These are phyloP conservation scores for Mycena vitilis DNA, from an alignment of 768 basidiomycete species.

Conservation along the genomic window DNA sequence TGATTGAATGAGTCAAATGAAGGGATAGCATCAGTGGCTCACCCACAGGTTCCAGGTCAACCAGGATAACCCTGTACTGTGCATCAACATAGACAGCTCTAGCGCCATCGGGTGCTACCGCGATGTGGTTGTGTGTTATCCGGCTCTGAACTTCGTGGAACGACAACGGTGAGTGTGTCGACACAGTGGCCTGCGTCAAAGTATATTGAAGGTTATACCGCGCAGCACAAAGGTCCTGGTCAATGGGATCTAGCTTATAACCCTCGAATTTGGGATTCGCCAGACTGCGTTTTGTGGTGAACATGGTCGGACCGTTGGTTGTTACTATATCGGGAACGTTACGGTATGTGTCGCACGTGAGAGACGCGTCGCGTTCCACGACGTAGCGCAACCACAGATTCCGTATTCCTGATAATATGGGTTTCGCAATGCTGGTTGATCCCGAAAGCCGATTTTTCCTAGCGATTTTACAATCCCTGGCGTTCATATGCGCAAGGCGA, in stretches of 20 bases:
- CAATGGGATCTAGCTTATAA: slow-evolving; percentile 76
- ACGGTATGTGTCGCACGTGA: too few relatives aligned
- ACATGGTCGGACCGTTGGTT: slow-evolving; percentile 17
- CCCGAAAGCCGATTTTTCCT: too few relatives aligned
- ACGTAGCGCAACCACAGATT: too few relatives aligned
- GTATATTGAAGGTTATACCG: slow-evolving; percentile 64
- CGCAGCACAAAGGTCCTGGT: slow-evolving; percentile 65
- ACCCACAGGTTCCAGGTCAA: slow-evolving; percentile 71
- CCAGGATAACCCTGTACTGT: slow-evolving; percentile 66
- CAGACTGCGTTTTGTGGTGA: slow-evolving; percentile 57
- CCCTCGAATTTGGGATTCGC: slow-evolving; percentile 89
- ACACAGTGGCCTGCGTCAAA: slow-evolving; percentile 70
- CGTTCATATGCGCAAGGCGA: too few relatives aligned
- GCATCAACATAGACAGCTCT: slow-evolving; percentile 77
- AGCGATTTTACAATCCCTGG: too few relatives aligned
- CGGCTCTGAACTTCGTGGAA: slow-evolving; percentile 88
- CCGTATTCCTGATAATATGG: too few relatives aligned
- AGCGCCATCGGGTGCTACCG: slow-evolving; percentile 56
- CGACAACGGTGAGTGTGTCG: slow-evolving; percentile 70
- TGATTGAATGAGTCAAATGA: not conserved
- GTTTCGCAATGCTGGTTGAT: too few relatives aligned
- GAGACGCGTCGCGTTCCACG: too few relatives aligned
- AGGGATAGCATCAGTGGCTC: slow-evolving; percentile 4
- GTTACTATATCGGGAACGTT: too few relatives aligned
- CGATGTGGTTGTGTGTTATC: slow-evolving; percentile 86